Conservation (phyloP, 306 rosid genomes). For the Castanopsis chinensis region DNA sequence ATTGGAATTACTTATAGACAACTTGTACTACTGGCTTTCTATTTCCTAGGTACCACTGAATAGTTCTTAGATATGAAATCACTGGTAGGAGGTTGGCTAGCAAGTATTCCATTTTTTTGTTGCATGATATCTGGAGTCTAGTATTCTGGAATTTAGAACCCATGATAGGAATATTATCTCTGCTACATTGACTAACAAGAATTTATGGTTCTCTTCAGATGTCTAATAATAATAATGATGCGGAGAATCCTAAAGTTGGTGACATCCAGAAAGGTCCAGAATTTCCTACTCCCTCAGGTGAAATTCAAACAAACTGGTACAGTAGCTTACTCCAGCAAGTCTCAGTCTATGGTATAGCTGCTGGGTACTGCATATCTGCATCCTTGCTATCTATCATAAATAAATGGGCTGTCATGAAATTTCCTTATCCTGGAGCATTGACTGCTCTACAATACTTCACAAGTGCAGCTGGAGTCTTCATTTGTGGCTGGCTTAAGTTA, state of each 20-base stretch:
- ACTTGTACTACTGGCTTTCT: neutral
- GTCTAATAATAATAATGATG: constrained; percentile 35
- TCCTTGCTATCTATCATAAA: constrained; percentile 84
- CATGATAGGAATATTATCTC: neutral
- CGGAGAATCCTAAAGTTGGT: constrained; percentile 40
- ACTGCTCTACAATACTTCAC: constrained; percentile 87
- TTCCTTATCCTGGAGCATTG: constrained; percentile 88
- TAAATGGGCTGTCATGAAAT: constrained; percentile 93
- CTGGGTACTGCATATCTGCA: constrained; percentile 86
- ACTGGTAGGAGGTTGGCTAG: neutral
- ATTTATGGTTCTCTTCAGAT: constrained; percentile 35
- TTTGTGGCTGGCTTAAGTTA: constrained; percentile 55
- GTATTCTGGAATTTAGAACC: neutral
- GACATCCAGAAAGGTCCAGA: constrained; percentile 30
- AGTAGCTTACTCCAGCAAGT: constrained; percentile 37
- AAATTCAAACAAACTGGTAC: constrained; percentile 44
- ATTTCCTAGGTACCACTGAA: neutral
- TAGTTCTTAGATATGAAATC: neutral
- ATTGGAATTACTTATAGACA: neutral
- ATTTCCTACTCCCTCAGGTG: constrained; percentile 22
- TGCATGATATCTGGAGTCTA: neutral
- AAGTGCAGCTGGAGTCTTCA: constrained; percentile 69
- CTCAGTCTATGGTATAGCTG: constrained; percentile 76
- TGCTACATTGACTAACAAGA: neutral
- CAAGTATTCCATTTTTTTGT: neutral